Percentiles rank a stretch among this genome's conserved stretches.
These are phyloP conservation scores for Fraxinus velutina DNA, from an alignment of 305 asterid species.

Conservation along the genomic window DNA sequence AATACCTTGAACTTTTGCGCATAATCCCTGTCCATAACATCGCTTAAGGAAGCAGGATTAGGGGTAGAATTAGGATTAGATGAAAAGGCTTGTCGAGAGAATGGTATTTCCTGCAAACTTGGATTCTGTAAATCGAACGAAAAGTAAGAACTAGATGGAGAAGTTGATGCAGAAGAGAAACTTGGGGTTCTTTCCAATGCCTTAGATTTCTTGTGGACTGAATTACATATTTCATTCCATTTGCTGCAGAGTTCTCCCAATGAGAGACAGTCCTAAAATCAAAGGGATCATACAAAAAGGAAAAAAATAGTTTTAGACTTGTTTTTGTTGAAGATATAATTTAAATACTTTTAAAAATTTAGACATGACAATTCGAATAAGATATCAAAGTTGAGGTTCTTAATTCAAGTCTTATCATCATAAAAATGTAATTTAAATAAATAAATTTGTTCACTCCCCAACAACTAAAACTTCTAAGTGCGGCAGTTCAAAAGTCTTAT, in stretches of 20 bases:
- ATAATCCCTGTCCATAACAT: conserved; percentile 52
- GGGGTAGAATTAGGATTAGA: conserved; percentile 35
- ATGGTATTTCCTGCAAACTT: not conserved
- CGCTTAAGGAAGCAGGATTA: conserved; percentile 57
- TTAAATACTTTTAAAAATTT: too few species aligned
- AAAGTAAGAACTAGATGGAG: conserved; percentile 37
- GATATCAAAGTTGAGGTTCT: not conserved
- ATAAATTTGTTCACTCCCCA: not conserved
- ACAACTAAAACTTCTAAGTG: not conserved
- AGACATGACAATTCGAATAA: too few species aligned
- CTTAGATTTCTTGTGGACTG: conserved; percentile 38
- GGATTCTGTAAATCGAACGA: conserved; percentile 30
- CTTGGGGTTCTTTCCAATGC: conserved; percentile 38
- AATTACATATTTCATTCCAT: conserved; percentile 60
- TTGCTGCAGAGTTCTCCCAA: conserved; percentile 43
- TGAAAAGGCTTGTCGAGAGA: conserved; percentile 15
- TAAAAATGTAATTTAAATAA: not conserved
- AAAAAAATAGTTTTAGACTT: conserved; percentile 6
- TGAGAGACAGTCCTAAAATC: conserved; percentile 35
- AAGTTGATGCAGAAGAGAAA: conserved; percentile 41
- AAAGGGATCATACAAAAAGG: conserved; percentile 16
- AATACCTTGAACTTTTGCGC: conserved; percentile 56
- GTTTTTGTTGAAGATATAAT: not conserved
- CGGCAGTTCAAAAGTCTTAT: not conserved
- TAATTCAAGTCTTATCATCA: not conserved